phyloP scores from a whole-genome alignment of 1,284 basidiomycete genomes.

The Hemileia vastatrix region DNA sequence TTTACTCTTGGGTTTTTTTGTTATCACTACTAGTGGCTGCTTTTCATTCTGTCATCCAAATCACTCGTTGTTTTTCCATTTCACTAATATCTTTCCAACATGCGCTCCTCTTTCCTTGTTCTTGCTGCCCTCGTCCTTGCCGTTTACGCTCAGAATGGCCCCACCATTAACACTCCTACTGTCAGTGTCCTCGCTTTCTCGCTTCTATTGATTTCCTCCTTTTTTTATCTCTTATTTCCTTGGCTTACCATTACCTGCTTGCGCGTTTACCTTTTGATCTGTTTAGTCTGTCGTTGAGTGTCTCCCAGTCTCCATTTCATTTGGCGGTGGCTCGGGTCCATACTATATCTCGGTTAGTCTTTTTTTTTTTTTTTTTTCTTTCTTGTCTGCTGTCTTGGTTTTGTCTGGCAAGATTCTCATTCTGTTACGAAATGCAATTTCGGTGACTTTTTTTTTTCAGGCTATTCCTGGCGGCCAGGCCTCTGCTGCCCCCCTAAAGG shows the following conservation, averaged over 20 bases:
- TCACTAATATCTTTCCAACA: neutral
- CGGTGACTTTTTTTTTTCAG: neutral
- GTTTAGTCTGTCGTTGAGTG: conserved; percentile 27
- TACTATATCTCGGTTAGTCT: conserved; percentile 27
- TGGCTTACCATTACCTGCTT: neutral
- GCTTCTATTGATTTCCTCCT: neutral
- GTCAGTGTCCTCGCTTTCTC: conserved; percentile 3
- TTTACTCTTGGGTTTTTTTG: too few relatives aligned
- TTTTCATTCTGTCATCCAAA: too few relatives aligned
- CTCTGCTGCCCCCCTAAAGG: conserved; percentile 29
- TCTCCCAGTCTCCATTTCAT: conserved; percentile 22
- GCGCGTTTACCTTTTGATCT: neutral
- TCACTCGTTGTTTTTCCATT: too few relatives aligned
- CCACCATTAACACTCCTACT: conserved; percentile 19
- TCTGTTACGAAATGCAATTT: too few relatives aligned
- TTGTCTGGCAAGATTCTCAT: neutral
- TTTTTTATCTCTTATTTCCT: conserved; percentile 6
- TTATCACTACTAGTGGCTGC: too few relatives aligned
- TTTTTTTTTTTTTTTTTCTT: neutral
- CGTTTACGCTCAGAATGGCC: too few relatives aligned
- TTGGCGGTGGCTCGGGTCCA: conserved; percentile 24
- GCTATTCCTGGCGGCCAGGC: conserved; percentile 27
- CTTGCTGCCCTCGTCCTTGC: too few relatives aligned
- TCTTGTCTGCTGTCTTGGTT: too few relatives aligned
- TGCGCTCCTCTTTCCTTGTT: conserved; percentile 18